Percentiles rank a stretch among this genome's conserved stretches.
These are phyloP conservation scores for Canariomyces notabilis DNA, from an alignment of 2,329 filamentous ascomycete species.

Conservation along the genomic window DNA sequence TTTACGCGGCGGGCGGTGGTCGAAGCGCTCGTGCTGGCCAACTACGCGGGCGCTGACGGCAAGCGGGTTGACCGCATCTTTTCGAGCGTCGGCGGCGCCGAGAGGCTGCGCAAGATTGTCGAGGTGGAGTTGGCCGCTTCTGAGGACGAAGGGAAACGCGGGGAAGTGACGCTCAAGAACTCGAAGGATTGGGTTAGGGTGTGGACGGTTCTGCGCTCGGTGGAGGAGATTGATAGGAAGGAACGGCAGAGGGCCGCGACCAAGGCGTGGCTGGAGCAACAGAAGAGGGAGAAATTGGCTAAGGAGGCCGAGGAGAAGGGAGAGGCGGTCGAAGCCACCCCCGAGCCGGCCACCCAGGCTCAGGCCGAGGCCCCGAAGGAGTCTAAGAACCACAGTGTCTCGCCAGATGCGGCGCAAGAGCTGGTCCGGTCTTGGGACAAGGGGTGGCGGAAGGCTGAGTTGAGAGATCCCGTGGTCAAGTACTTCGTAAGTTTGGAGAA, in stretches of 20 bases:
- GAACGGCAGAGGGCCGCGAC: not conserved
- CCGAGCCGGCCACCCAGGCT: not conserved
- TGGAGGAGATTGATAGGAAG: constrained; percentile 5
- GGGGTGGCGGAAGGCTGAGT: constrained; percentile 53
- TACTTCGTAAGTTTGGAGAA: constrained; percentile 57
- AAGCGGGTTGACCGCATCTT: constrained; percentile 28
- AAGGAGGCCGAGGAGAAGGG: constrained; percentile 22
- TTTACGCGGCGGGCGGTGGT: constrained; percentile 47
- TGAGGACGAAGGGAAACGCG: constrained; percentile 35
- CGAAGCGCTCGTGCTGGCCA: constrained; percentile 45
- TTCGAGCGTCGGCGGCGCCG: constrained; percentile 16
- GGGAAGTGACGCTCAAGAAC: constrained; percentile 36
- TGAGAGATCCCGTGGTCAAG: constrained; percentile 57
- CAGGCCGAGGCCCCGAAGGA: not conserved
- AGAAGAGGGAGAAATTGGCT: not conserved
- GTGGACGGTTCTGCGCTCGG: constrained; percentile 21
- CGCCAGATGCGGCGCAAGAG: constrained; percentile 38
- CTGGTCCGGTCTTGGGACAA: constrained; percentile 44
- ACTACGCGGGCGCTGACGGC: constrained; percentile 29
- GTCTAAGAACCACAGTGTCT: constrained; percentile 11
- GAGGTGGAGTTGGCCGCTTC: constrained; percentile 30
- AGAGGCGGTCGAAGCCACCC: not conserved
- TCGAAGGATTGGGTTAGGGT: constrained; percentile 28
- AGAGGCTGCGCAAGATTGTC: constrained; percentile 27
- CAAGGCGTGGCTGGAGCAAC: not conserved